Evolutionary conservation across 176 grass and related monocot genomes (phyloP).

Genomic region (Aegilops speltoides): DNA sequence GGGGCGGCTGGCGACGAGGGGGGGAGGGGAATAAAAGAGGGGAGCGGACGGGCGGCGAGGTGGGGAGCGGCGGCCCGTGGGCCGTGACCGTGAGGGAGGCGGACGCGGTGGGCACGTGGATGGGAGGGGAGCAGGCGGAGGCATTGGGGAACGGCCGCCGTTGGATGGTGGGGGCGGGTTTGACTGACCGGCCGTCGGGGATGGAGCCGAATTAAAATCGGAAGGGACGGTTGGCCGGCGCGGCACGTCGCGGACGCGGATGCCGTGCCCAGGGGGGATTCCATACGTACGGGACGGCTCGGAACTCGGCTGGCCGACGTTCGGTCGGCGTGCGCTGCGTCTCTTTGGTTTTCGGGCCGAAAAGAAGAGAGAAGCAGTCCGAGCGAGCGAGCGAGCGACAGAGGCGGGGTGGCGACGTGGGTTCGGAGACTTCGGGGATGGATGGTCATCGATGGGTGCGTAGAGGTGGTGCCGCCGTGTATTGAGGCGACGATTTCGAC

Average conservation of each 20-base stretch:
- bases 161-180: conserved; percentile 58
- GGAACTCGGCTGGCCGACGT: background rate
- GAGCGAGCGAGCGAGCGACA: too few species aligned
- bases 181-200: conserved; percentile 45
- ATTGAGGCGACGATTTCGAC: background rate
- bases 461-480: background rate
- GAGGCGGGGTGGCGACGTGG: background rate
- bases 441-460: background rate
- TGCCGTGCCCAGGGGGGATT: background rate
- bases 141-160: conserved; percentile 63
- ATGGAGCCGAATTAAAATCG: conserved; percentile 24
- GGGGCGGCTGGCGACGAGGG: conserved; percentile 19
- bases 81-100: conserved; percentile 46
- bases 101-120: conserved; percentile 38
- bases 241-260: conserved; percentile 6
- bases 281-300: background rate
- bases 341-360: background rate
- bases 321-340: conserved; percentile 10
- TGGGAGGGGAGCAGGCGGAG: conserved; percentile 27
- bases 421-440: background rate
- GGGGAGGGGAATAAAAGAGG: conserved; percentile 46
- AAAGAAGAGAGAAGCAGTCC: background rate
- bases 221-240: conserved; percentile 11
- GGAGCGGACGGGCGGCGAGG: conserved; percentile 38
- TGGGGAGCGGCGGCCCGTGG: conserved; percentile 47